Conservation (phyloP, 768 basidiomycete genomes). For the Rhizopogon vinicolor region DNA sequence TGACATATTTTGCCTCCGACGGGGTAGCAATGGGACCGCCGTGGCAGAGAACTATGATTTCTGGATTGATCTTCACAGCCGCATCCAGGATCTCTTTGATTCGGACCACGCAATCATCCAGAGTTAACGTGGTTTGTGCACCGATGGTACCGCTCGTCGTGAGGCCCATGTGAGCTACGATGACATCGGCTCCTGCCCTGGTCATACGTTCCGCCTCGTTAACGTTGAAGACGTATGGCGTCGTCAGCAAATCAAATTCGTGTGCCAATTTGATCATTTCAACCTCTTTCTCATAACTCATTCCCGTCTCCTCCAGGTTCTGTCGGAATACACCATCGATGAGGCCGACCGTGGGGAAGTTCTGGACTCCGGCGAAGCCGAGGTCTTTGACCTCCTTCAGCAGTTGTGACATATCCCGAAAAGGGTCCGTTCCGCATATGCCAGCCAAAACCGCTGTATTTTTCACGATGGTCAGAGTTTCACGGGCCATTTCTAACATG, state of each 20-base stretch:
- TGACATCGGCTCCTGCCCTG: constrained; percentile 18
- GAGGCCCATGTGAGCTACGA: constrained; percentile 25
- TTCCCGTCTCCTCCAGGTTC: constrained; percentile 25
- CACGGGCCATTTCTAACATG: constrained; percentile 24
- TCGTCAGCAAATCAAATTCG: constrained; percentile 18
- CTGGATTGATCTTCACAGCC: constrained; percentile 11
- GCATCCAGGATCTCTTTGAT: constrained; percentile 15
- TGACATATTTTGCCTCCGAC: constrained; percentile 15
- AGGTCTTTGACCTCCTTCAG: constrained; percentile 20
- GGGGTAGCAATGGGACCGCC: constrained; percentile 22
- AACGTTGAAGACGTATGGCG: constrained; percentile 24
- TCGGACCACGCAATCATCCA: constrained; percentile 19
- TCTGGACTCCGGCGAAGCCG: constrained; percentile 23
- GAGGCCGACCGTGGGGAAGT: constrained; percentile 23
- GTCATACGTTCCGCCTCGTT: constrained; percentile 22
- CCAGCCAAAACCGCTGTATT: constrained; percentile 23
- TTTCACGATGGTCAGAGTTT: constrained; percentile 23
- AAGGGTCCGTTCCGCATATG: constrained; percentile 24
- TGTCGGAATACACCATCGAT: constrained; percentile 25
- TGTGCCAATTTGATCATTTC: constrained; percentile 24
- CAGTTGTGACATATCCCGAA: constrained; percentile 21
- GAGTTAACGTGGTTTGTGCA: constrained; percentile 16
- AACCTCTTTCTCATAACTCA: constrained; percentile 26
- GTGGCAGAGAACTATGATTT: constrained; percentile 18
- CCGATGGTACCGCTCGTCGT: constrained; percentile 23